Conservation (phyloP, 2,329 filamentous ascomycete species). For the Microcyclosporella mali region DNA sequence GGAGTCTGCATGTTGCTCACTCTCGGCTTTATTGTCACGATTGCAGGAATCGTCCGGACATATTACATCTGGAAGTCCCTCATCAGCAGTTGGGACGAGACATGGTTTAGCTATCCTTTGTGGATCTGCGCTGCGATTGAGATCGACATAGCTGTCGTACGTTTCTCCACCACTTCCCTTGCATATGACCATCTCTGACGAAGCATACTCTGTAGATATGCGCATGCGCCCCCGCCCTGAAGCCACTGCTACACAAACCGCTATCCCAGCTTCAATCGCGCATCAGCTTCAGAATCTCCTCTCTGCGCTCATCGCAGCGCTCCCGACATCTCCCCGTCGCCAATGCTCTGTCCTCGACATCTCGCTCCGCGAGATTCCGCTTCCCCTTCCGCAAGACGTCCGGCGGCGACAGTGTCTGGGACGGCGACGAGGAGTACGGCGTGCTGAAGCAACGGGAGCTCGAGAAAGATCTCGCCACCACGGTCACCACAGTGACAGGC, state of each 20-base stretch:
- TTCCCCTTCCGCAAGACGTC: conserved; percentile 9
- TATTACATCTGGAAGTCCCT: conserved; percentile 41
- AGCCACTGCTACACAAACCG: conserved; percentile 27
- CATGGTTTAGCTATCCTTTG: conserved; percentile 41
- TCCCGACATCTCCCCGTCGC: background rate
- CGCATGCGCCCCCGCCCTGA: conserved; percentile 34
- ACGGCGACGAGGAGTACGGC: conserved; percentile 14
- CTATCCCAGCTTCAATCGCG: conserved; percentile 12
- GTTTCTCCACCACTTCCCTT: conserved; percentile 14
- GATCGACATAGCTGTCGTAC: conserved; percentile 42
- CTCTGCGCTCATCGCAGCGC: conserved; percentile 16
- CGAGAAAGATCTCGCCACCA: background rate
- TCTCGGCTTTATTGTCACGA: conserved; percentile 39
- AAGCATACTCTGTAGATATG: conserved; percentile 30
- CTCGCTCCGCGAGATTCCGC: conserved; percentile 4
- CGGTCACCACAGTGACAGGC: background rate
- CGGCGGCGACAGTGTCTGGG: conserved; percentile 12
- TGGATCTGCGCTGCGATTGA: conserved; percentile 45
- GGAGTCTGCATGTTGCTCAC: conserved; percentile 36
- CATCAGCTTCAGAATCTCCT: conserved; percentile 21
- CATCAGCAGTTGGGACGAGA: conserved; percentile 38
- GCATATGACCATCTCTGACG: background rate
- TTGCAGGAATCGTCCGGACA: conserved; percentile 39
- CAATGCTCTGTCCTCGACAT: conserved; percentile 4
- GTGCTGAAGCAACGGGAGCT: conserved; percentile 3